Evolutionary conservation across 2,329 filamentous ascomycete species (phyloP), one percentile per base, ranked within the genome.

Genomic region (Colletotrichum sp.): DNA sequence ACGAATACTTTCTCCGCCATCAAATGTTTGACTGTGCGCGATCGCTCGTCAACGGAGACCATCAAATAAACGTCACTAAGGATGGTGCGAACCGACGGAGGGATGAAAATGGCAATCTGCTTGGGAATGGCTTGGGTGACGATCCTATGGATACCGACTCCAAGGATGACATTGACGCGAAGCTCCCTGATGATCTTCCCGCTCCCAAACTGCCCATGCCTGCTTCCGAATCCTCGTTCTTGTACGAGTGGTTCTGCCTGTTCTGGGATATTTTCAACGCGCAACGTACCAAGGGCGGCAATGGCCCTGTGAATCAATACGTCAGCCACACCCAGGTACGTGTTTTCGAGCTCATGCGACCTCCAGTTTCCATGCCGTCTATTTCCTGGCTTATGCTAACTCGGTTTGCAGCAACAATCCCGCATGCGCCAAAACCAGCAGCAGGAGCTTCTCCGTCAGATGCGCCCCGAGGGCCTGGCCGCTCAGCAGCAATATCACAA

Each of bases 241-340:
- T 99, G n/a, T 94, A 95, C 80, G 97, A 99, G 82, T 99, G 97
- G 97, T 99, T 98, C 88, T 95, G 93, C 82, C 91, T 98, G 68
- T 99, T 99, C 85, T 99, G 96, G 96, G 97, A 99, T 81, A 95
- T 99, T 80, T 98, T 95, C 85, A 93, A 93, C 82, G 95, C 95
- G 72, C 95, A 96, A 83, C 94, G 95, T 81, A 91, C 90, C 81
- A 93, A 92, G 84, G 91, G 91, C 71, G 90, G 90, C 72, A 93
- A 89, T 82, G 85, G 87, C 30, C 90, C 91, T 75, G 93, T 95
- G 63, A 90, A 90, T 78, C 92, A 95, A 87, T 98, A 98, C 84
- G 92, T 98, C 74, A 87, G 90, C 75, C 95, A 98, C 82, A 96
- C 94, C 78, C 95, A 98, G 90, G 96, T 98, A 91, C 74, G 82